Percentiles rank a stretch among this genome's conserved stretches.
Conservation (phyloP, 2,329 filamentous ascomycete species). For the Aspergillus pseudoterreus region DNA sequence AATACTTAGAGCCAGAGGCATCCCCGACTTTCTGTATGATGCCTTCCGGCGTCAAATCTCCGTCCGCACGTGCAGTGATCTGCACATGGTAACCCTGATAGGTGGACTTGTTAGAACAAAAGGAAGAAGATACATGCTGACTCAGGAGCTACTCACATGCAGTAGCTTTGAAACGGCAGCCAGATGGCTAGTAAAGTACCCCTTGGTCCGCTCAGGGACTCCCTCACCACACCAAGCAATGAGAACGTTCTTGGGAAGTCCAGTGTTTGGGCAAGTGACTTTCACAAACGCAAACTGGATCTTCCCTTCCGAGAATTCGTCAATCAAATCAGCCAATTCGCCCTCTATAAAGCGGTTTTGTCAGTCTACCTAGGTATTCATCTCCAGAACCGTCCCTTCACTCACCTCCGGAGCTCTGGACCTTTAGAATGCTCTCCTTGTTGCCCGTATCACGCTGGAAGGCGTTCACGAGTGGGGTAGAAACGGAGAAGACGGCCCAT, state of each 20-base stretch:
- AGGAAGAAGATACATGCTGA: background rate
- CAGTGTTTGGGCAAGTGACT: slow-evolving; percentile 90
- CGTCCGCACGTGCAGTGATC: slow-evolving; percentile 88
- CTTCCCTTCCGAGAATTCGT: slow-evolving; percentile 94
- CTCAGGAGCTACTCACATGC: slow-evolving; percentile 54
- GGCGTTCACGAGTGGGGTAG: slow-evolving; percentile 85
- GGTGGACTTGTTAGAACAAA: background rate
- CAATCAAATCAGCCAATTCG: slow-evolving; percentile 81
- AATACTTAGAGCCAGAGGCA: slow-evolving; percentile 93
- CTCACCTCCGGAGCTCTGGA: slow-evolving; percentile 83
- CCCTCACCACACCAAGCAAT: slow-evolving; percentile 97
- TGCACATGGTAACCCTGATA: slow-evolving; percentile 86
- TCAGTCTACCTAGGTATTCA: background rate
- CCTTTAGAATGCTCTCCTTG: slow-evolving; percentile 94
- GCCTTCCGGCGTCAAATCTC: slow-evolving; percentile 78
- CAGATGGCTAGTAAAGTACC: slow-evolving; percentile 95
- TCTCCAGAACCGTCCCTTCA: slow-evolving; percentile 13
- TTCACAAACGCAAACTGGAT: slow-evolving; percentile 97
- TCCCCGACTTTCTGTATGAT: slow-evolving; percentile 94
- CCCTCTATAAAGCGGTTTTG: slow-evolving; percentile 61
- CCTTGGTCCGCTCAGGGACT: slow-evolving; percentile 96
- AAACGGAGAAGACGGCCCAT: slow-evolving; percentile 93
- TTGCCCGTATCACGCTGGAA: slow-evolving; percentile 77
- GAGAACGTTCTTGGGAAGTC: slow-evolving; percentile 84
- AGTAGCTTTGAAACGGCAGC: slow-evolving; percentile 86